Percentiles rank a stretch among this genome's conserved stretches.
These are phyloP conservation scores for Huntiella abstrusa DNA, from an alignment of 2,329 filamentous ascomycete genomes.

Conservation along the genomic window DNA sequence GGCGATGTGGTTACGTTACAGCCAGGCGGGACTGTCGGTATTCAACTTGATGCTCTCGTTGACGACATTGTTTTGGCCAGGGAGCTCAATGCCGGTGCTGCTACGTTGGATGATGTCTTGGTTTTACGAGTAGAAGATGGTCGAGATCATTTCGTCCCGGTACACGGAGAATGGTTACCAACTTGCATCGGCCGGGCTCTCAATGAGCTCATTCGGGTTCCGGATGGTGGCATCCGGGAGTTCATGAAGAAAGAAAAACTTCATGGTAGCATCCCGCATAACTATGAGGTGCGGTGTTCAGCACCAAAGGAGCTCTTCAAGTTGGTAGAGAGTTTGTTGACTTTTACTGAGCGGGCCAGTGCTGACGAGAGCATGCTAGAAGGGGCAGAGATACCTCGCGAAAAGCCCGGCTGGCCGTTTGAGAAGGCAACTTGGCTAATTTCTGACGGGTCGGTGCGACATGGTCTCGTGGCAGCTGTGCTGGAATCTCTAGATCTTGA, in stretches of 20 bases:
- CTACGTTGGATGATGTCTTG: constrained; percentile 63
- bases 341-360: constrained; percentile 33
- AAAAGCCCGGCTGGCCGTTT: constrained; percentile 41
- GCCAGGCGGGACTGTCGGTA: constrained; percentile 65
- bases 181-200: constrained; percentile 71
- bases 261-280: constrained; percentile 33
- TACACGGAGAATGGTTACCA: constrained; percentile 60
- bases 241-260: constrained; percentile 23
- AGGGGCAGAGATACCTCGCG: constrained; percentile 29
- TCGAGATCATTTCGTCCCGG: constrained; percentile 76
- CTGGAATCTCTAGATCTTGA: constrained; percentile 59
- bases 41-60: constrained; percentile 50
- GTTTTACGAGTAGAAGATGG: constrained; percentile 70
- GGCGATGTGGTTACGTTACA: constrained; percentile 46
- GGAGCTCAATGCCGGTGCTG: constrained; percentile 48
- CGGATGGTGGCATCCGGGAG: constrained; percentile 55
- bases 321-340: constrained; percentile 61
- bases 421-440: constrained; percentile 22
- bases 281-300: constrained; percentile 48
- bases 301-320: constrained; percentile 79
- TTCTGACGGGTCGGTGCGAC: constrained; percentile 3
- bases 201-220: constrained; percentile 73
- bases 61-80: constrained; percentile 43
- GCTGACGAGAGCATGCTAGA: constrained; percentile 46
- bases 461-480: constrained; percentile 19